phyloP scores from a whole-genome alignment of 176 grass and related monocot species.

The Oryza rufipogon region DNA sequence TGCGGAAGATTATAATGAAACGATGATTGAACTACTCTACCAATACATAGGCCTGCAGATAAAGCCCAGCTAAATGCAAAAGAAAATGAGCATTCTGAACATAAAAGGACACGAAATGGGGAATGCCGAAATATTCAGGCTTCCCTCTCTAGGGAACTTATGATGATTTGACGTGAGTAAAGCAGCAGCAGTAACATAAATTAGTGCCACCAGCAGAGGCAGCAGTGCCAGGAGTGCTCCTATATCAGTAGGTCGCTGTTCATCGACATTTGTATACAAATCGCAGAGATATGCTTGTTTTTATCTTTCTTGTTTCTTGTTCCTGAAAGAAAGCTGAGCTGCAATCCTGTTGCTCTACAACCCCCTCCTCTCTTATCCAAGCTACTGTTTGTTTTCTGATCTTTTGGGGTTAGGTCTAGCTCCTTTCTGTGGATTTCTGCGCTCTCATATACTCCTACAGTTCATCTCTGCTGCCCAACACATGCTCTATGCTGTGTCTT shows the following conservation, averaged over 20 bases:
- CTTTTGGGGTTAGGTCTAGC: constrained; percentile 25
- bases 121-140: not conserved
- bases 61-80: constrained; percentile 36
- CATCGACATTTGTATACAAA: constrained; percentile 27
- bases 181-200: constrained; percentile 47
- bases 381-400: not conserved
- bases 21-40: constrained; percentile 50
- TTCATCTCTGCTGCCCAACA: not conserved
- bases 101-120: not conserved
- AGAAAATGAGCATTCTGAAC: not conserved
- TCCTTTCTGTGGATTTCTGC: constrained; percentile 23
- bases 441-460: not conserved
- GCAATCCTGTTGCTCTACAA: constrained; percentile 31
- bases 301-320: constrained; percentile 15
- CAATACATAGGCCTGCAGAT: constrained; percentile 37
- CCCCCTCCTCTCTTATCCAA: not conserved
- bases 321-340: constrained; percentile 15
- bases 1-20: constrained; percentile 40
- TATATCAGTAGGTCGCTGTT: constrained; percentile 37
- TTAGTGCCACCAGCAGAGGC: constrained; percentile 34
- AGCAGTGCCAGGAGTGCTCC: not conserved
- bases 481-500: constrained; percentile 15
- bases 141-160: constrained; percentile 47
- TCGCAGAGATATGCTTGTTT: not conserved
- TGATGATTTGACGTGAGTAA: constrained; percentile 55